Percentiles rank a stretch among this genome's conserved stretches.
phyloP scores from a whole-genome alignment of 2,329 filamentous ascomycete species.

The Fusarium sp. region DNA sequence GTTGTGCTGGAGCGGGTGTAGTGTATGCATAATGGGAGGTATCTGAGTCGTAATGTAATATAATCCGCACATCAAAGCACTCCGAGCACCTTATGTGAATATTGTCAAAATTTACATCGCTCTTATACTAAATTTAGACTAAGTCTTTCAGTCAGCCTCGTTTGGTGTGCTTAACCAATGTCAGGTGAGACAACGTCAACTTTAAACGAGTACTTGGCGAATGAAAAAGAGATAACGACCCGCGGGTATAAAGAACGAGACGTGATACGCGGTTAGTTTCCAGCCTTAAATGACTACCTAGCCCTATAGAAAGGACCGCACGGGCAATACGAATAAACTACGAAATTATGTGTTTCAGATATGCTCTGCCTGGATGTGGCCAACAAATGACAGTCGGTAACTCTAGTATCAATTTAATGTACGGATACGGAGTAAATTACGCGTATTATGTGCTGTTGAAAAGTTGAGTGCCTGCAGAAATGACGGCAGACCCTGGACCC shows the following conservation, averaged over 20 bases:
- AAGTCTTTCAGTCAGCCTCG: background rate
- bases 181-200: conserved; percentile 5
- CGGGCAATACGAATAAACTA: background rate
- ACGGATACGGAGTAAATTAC: background rate
- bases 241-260: conserved; percentile 11
- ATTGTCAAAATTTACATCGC: too few species aligned
- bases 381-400: background rate
- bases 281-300: background rate
- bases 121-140: too few species aligned
- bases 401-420: background rate
- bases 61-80: too few species aligned
- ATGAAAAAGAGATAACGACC: conserved; percentile 5
- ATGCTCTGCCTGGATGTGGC: background rate
- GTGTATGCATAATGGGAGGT: too few species aligned
- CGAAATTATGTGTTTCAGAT: background rate
- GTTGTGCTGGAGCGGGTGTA: too few species aligned
- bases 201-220: conserved; percentile 17
- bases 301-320: background rate
- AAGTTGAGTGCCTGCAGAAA: conserved; percentile 31
- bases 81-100: too few species aligned
- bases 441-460: background rate
- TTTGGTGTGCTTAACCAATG: conserved; percentile 1
- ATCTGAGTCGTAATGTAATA: too few species aligned
- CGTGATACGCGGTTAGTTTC: conserved; percentile 26
- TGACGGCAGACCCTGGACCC: conserved; percentile 20